Conservation (phyloP, 2,329 filamentous ascomycete species). For the Cyphellophora attinorum region DNA sequence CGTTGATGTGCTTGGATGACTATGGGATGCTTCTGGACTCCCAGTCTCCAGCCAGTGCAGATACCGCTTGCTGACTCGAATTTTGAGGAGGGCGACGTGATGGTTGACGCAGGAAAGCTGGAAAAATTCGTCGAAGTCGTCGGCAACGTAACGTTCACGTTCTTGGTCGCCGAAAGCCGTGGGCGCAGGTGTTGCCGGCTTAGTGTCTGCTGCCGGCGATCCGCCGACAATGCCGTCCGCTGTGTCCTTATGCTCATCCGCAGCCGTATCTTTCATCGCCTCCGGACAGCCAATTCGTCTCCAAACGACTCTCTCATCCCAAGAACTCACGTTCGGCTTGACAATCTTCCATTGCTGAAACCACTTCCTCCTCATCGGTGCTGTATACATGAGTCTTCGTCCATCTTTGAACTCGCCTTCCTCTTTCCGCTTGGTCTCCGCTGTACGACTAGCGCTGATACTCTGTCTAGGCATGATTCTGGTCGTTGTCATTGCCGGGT, state of each 20-base stretch:
- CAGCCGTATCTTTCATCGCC: conserved; percentile 6
- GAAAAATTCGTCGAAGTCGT: conserved; percentile 40
- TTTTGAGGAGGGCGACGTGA: conserved; percentile 50
- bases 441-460: not conserved
- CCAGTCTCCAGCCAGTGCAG: conserved; percentile 44
- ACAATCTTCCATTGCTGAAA: conserved; percentile 17
- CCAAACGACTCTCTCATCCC: conserved; percentile 18
- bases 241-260: conserved; percentile 7
- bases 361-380: conserved; percentile 17
- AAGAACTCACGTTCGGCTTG: conserved; percentile 12
- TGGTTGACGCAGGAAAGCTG: conserved; percentile 54
- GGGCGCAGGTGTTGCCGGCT: not conserved
- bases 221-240: conserved; percentile 2
- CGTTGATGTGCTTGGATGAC: not conserved
- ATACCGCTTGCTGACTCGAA: conserved; percentile 48
- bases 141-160: too few relatives aligned
- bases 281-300: conserved; percentile 12
- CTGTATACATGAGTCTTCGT: conserved; percentile 13
- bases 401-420: conserved; percentile 16
- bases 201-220: conserved; percentile 2
- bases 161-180: not conserved
- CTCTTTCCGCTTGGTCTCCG: not conserved
- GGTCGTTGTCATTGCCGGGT: too few relatives aligned
- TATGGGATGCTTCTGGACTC: conserved; percentile 12
- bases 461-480: too few relatives aligned